A percentile compares a stretch with the other conserved stretches of the same genome.
These are phyloP conservation scores for Phoma sp. DNA, from an alignment of 2,329 filamentous ascomycete species.

Conservation along the genomic window DNA sequence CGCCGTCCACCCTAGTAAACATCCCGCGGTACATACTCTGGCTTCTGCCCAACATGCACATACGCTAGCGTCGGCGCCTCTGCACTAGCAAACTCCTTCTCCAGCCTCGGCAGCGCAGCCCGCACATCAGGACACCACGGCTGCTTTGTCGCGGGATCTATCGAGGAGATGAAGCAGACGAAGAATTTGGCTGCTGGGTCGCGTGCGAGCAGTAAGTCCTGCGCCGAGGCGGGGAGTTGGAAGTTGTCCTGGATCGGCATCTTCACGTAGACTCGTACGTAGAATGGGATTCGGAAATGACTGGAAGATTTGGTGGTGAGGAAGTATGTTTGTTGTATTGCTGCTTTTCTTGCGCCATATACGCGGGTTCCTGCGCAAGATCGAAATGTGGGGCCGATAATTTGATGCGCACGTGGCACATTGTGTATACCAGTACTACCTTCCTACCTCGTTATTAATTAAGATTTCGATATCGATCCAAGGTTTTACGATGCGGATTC, in stretches of 20 bases:
- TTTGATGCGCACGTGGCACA: neutral
- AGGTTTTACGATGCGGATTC: neutral
- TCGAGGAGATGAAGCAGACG: conserved; percentile 17
- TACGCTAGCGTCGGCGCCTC: conserved; percentile 2
- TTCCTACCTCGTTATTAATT: neutral
- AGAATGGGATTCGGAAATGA: no score
- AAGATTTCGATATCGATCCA: no score
- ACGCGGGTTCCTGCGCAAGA: neutral
- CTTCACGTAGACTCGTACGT: no score
- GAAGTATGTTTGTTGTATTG: no score
- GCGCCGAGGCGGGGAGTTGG: conserved; percentile 3
- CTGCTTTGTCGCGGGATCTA: conserved; percentile 11
- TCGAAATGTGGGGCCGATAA: neutral
- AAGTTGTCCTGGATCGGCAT: conserved; percentile 20
- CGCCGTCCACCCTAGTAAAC: neutral
- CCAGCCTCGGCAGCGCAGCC: conserved; percentile 14
- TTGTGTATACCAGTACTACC: neutral
- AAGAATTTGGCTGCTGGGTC: conserved; percentile 6
- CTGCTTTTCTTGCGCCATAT: neutral
- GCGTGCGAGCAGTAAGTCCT: conserved; percentile 9
- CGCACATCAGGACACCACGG: conserved; percentile 25
- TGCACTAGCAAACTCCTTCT: conserved; percentile 2
- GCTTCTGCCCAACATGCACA: conserved; percentile 19
- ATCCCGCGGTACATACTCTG: conserved; percentile 12
- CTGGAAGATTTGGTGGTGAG: no score